Conservation (phyloP, 1,284 basidiomycete species). For the Anthracocystis panici-leucophaei region DNA sequence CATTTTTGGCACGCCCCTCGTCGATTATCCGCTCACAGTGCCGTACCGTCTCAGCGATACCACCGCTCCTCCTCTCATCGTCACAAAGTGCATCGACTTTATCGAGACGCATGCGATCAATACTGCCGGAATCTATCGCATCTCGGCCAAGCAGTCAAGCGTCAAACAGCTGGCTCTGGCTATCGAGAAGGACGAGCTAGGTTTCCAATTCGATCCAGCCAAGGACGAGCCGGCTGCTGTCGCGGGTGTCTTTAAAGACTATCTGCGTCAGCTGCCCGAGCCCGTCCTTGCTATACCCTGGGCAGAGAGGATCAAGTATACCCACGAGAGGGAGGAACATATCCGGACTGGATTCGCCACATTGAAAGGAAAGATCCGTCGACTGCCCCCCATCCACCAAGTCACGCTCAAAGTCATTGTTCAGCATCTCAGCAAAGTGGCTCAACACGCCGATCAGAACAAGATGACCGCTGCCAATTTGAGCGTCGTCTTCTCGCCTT, state of each 20-base stretch:
- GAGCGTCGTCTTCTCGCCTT: constrained; percentile 67
- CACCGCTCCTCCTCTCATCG: constrained; percentile 77
- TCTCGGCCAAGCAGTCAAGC: constrained; percentile 81
- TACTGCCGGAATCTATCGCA: constrained; percentile 76
- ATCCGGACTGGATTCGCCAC: constrained; percentile 71
- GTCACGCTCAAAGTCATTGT: constrained; percentile 87
- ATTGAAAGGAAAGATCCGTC: constrained; percentile 64
- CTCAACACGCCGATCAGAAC: constrained; percentile 79
- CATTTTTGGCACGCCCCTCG: constrained; percentile 90
- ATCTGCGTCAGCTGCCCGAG: constrained; percentile 90
- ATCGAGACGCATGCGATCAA: constrained; percentile 77
- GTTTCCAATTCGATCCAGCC: constrained; percentile 80
- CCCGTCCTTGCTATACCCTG: constrained; percentile 88
- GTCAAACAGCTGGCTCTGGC: constrained; percentile 87
- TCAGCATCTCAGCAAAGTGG: constrained; percentile 86
- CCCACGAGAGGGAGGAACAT: constrained; percentile 74
- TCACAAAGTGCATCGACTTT: constrained; percentile 85
- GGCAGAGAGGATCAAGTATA: constrained; percentile 77
- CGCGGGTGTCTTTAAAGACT: constrained; percentile 90
- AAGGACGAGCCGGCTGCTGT: constrained; percentile 89
- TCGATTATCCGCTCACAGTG: constrained; percentile 83
- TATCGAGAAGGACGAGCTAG: constrained; percentile 88
- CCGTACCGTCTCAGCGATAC: constrained; percentile 48
- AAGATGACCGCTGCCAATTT: constrained; percentile 88
- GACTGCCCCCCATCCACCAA: constrained; percentile 82